phyloP scores from a whole-genome alignment of 495 filamentous ascomycete genomes.

The Jackrogersella minutella region DNA sequence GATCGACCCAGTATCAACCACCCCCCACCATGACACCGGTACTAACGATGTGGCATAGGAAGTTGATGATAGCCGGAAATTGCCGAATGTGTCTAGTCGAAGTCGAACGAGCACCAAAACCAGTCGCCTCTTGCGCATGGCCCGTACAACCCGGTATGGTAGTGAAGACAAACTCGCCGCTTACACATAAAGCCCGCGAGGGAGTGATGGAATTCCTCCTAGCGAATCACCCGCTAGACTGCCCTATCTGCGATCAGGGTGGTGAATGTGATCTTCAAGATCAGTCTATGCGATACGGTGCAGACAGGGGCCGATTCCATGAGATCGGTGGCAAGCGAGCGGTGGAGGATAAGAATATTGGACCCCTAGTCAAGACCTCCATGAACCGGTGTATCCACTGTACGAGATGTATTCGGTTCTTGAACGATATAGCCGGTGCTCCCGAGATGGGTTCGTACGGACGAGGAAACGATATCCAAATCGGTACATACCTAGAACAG shows the following conservation, averaged over 20 bases:
- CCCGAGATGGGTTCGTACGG: conserved; percentile 93
- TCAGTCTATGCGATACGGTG: conserved; percentile 98
- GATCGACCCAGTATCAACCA: conserved; percentile 33
- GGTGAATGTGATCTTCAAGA: conserved; percentile 99
- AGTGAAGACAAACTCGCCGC: conserved; percentile 94
- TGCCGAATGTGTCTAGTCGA: conserved; percentile 99
- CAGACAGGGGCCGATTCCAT: conserved; percentile 95
- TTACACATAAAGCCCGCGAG: conserved; percentile 96
- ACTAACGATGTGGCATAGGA: conserved; percentile 63
- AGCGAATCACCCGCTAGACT: conserved; percentile 96
- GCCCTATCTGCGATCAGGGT: conserved; percentile 97
- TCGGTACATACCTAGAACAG: conserved; percentile 94
- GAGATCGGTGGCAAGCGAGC: conserved; percentile 94
- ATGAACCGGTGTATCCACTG: conserved; percentile 99
- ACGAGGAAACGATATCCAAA: conserved; percentile 95
- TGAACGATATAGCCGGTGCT: conserved; percentile 95
- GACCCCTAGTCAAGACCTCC: conserved; percentile 98
- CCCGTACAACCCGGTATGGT: conserved; percentile 98
- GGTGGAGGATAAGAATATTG: conserved; percentile 99
- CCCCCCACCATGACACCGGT: conserved; percentile 27
- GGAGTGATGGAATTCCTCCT: conserved; percentile 99
- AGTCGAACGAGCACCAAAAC: conserved; percentile 94
- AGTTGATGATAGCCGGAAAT: conserved; percentile 98
- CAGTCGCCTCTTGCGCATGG: conserved; percentile 98
- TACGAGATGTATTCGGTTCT: conserved; percentile 95